A percentile compares a stretch with the other conserved stretches of the same genome.
Evolutionary conservation across 2,329 filamentous ascomycete genomes (phyloP).

Genomic region (Ophiostoma angusticollis): DNA sequence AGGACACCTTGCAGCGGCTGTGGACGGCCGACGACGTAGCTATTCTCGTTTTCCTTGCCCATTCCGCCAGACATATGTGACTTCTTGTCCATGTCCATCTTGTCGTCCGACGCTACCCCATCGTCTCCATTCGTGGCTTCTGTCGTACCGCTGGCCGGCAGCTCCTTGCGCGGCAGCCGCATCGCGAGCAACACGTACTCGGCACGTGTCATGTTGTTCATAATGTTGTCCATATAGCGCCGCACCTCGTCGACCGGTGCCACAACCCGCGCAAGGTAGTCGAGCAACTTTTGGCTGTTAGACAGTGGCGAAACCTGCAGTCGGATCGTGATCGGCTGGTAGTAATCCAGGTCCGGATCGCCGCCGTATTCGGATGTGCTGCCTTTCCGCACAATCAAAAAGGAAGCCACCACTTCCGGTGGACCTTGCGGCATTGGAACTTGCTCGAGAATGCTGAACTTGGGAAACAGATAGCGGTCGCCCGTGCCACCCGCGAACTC

Average conservation of each 20-base stretch:
- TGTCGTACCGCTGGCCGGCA: not conserved
- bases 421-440: constrained; percentile 37
- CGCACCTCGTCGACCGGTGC: constrained; percentile 50
- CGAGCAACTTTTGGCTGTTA: constrained; percentile 39
- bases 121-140: not conserved
- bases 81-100: constrained; percentile 18
- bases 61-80: no score
- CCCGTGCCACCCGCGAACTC: constrained; percentile 55
- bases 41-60: not conserved
- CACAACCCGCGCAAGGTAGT: constrained; percentile 48
- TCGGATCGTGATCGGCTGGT: constrained; percentile 59
- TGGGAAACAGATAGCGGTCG: constrained; percentile 68
- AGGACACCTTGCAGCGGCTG: constrained; percentile 13
- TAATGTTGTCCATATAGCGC: constrained; percentile 57
- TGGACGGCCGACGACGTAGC: constrained; percentile 7
- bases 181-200: constrained; percentile 56
- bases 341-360: constrained; percentile 56
- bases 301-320: constrained; percentile 21
- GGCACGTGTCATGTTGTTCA: constrained; percentile 55
- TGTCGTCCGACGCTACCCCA: constrained; percentile 3
- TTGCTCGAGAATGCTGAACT: constrained; percentile 63
- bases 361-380: constrained; percentile 51
- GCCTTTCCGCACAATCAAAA: constrained; percentile 62
- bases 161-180: constrained; percentile 41
- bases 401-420: constrained; percentile 54